A percentile compares a stretch with the other conserved stretches of the same genome.
Conservation (phyloP, 768 basidiomycete species). For the Phaeotremella fagi region DNA sequence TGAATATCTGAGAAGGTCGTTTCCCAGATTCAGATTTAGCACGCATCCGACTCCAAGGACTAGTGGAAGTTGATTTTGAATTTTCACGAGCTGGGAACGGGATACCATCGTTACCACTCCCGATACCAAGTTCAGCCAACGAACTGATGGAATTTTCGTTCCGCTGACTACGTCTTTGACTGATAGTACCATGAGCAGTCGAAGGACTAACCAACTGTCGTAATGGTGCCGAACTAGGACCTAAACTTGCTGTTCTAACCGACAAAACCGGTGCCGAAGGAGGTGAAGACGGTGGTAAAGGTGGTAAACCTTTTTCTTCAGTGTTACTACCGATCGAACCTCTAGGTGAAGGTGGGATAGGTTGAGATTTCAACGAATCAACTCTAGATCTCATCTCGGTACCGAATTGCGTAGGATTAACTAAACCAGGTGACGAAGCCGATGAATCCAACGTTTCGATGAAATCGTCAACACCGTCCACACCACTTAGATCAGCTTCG, state of each 20-base stretch:
- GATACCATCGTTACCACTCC: neutral
- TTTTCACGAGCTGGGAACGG: neutral
- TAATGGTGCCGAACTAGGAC: conserved; percentile 7
- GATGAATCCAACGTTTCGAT: conserved; percentile 23
- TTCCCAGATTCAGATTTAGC: neutral
- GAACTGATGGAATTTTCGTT: neutral
- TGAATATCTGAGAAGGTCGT: neutral
- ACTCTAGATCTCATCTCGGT: neutral
- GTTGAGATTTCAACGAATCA: neutral
- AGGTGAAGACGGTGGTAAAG: conserved; percentile 19
- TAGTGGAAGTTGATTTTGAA: neutral
- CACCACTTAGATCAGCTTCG: conserved; percentile 17
- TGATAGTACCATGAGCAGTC: conserved; percentile 32
- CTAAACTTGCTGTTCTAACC: conserved; percentile 15
- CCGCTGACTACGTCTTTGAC: conserved; percentile 18
- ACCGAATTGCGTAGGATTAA: neutral
- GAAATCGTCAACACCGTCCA: conserved; percentile 15
- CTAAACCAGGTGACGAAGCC: neutral
- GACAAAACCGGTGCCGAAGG: neutral
- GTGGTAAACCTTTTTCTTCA: conserved; percentile 17
- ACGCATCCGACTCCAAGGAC: neutral
- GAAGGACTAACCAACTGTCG: conserved; percentile 24
- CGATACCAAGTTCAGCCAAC: neutral
- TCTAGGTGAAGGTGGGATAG: neutral
- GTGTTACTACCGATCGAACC: neutral